Base-by-base conservation (phyloP, 495 filamentous ascomycete species). In the Astrocystis sublimbata region DNA sequence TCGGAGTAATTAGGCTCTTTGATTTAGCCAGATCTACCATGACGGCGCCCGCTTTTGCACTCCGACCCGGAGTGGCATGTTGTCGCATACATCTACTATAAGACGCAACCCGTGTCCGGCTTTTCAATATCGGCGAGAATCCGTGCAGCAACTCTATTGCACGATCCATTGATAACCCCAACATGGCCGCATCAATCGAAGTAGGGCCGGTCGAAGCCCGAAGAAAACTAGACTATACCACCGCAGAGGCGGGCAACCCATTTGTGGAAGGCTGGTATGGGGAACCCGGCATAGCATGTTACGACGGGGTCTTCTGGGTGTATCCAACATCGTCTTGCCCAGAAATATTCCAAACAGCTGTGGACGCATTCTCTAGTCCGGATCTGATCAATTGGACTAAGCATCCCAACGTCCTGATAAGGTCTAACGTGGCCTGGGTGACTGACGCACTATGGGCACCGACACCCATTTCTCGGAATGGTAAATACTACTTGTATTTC, bases 401-500 rank as follows among this genome's bases (percentile, higher is more conserved):
- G 24, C 75, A 83, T 54, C 75, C 76, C 9, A 71, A 76, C 19
- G 76, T 72, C n/a, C 68, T 82, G 6, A 69, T 68, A 40, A 71
- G 64, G 35, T 58, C 65, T 4, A 70, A 81, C 23, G 67, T 83
- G 41, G 70, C 77, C 26, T 83, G 80, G 80, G 76, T 73, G 3
- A 75, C 68, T 0, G 75, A 73, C 45, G 76, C 76, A 0, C 67
- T 81, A 46, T 82, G 80, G 79, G 79, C 80, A 0, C 80, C 80
- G 6, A 77, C 79, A 33, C 78, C 79, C 0, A 75, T 78, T 7
- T 66, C 40, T 23, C 75, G 76, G 42, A 73, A 79, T 63, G 78
- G 76, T 3, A 80, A 80, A 66, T 83, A 79, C 60, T 83, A 79
- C 36, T 62, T 83, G 1, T 78, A 76, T 43, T 82, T 82, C 61